Evolutionary conservation across 768 basidiomycete genomes (phyloP).

Genomic region (Tylopilus vinaceipallidus): DNA sequence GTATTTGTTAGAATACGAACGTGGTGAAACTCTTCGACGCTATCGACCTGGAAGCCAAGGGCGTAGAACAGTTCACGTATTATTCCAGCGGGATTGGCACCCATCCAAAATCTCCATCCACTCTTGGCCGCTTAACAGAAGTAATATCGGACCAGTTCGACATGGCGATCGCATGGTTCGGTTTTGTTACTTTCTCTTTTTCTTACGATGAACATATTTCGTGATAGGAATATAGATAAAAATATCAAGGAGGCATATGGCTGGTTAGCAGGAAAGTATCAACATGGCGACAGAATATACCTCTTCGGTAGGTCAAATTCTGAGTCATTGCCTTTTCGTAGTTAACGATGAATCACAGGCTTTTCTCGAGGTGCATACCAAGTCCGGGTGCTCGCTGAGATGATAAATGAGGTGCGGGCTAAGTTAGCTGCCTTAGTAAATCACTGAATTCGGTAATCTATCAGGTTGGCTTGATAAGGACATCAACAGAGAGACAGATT

Average conservation of each 20-base stretch:
- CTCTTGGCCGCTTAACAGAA: no score
- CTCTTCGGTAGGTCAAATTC: conserved; percentile 29
- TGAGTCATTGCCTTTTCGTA: background rate
- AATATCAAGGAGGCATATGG: conserved; percentile 34
- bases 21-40: no score
- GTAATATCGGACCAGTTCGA: no score
- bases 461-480: conserved; percentile 23
- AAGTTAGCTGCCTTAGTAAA: background rate
- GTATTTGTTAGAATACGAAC: no score
- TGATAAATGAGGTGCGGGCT: conserved; percentile 35
- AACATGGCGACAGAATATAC: conserved; percentile 34
- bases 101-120: no score
- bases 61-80: no score
- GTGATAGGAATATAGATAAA: conserved; percentile 26
- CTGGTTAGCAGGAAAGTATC: conserved; percentile 33
- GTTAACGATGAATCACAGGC: conserved; percentile 11
- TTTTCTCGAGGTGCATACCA: conserved; percentile 47
- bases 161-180: no score
- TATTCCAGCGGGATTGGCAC: no score
- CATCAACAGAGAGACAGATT: conserved; percentile 33
- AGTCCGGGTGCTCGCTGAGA: conserved; percentile 39
- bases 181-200: no score
- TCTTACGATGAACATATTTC: no score
- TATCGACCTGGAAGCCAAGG: no score
- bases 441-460: background rate